Base-by-base conservation (phyloP, 352 stramenopile species). In the Phytophthora niederhauseri region DNA sequence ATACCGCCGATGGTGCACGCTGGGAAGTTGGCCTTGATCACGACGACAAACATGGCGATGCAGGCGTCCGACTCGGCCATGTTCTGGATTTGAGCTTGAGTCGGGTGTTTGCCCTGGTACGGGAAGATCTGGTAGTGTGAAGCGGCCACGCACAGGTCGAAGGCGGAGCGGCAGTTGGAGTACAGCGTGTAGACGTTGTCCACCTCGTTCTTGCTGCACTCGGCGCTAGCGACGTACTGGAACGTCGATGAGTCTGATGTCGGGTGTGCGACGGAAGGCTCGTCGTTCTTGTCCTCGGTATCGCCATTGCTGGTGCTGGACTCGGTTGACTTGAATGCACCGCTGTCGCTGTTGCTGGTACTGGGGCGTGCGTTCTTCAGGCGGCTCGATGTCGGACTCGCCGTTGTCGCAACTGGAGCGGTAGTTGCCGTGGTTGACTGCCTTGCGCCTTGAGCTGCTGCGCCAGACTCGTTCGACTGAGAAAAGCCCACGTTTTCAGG, bases 51-150 rank as follows among this genome's bases (percentile, higher is more conserved):
- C 19, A 91, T 71, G 12, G 80, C 77, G n/a, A 75, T 57, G 57
- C 83, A 91, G 2, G 79, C 76, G 11, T 78, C 60, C 6, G 81
- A 82, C 22, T 75, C 70, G 1, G 68, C 73, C 79, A 91, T 89
- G n/a, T 59, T 66, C 20, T 78, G 64, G 64, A 90, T 78, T 60
- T 91, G 77, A 24, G 56, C n/a, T 51, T 76, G 58, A 5, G 70
- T 89, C 24, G 83, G 77, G n/a, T 80, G 66, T n/a, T 71, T 56
- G 6, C 81, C 83, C 24, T 66, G 63, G 66, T 80, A 87, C 19
- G 83, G 83, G 66, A 87, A 91, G 53, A 91, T 86, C 61, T 87
- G 79, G 70, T 90, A 91, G 46, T 81, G 51, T 9, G 75, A 76
- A 22, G 82, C 79, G 5, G 53, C 53, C 12, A 90, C 80, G 56